phyloP scores from a whole-genome alignment of 1,284 basidiomycete genomes.

The Rhodofomes roseus region DNA sequence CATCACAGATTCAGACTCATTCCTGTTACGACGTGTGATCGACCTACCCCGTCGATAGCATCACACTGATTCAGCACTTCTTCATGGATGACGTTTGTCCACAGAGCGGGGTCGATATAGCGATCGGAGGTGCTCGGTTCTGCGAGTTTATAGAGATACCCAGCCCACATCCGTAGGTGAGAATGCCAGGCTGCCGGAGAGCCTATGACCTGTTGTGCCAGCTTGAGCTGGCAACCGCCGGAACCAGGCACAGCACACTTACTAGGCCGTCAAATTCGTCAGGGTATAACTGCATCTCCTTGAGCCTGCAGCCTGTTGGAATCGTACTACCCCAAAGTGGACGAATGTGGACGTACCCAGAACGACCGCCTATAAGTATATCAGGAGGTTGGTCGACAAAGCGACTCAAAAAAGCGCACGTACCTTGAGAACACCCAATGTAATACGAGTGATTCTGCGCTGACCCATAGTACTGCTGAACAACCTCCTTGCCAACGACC shows the following conservation, averaged over 20 bases:
- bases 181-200: constrained; percentile 25
- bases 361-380: background rate
- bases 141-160: constrained; percentile 20
- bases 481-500: constrained; percentile 25
- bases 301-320: constrained; percentile 14
- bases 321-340: background rate
- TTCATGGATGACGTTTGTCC: constrained; percentile 21
- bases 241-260: too few species aligned
- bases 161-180: constrained; percentile 21
- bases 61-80: constrained; percentile 30
- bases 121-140: constrained; percentile 17
- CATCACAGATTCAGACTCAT: background rate
- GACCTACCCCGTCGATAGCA: constrained; percentile 26
- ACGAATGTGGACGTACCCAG: background rate
- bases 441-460: constrained; percentile 25
- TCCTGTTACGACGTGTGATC: too few species aligned
- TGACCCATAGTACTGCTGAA: constrained; percentile 22
- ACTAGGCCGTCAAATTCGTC: constrained; percentile 29
- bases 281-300: constrained; percentile 25
- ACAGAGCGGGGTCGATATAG: constrained; percentile 20
- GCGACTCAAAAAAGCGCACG: background rate
- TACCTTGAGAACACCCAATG: constrained; percentile 29
- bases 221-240: too few species aligned
- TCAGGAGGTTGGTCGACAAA: background rate
- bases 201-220: constrained; percentile 22